Evolutionary conservation across 768 basidiomycete genomes (phyloP).

Genomic region (Neoboletus subvelutipes): DNA sequence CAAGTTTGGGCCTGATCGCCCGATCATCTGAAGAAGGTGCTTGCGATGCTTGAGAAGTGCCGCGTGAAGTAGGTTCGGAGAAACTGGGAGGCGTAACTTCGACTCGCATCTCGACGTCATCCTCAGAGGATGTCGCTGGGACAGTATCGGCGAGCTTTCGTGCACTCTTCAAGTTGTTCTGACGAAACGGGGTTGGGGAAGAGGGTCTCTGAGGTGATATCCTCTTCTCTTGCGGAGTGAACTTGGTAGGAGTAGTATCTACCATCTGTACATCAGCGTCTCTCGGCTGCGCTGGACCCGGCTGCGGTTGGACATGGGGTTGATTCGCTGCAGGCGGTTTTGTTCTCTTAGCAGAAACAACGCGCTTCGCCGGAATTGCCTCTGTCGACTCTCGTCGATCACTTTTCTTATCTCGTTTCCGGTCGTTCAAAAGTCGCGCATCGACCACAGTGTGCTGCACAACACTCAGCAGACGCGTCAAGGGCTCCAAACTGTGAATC

Average conservation of each 20-base stretch:
- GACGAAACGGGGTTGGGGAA: not conserved
- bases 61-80: not conserved
- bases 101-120: constrained; percentile 16
- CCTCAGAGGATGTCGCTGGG: not conserved
- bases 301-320: not conserved
- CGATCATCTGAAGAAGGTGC: not conserved
- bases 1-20: not conserved
- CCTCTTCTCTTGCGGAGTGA: not conserved
- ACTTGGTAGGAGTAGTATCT: not conserved
- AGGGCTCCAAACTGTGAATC: not conserved
- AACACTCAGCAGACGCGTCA: constrained; percentile 4
- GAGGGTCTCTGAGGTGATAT: not conserved
- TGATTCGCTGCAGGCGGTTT: not conserved
- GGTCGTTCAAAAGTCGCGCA: not conserved
- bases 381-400: not conserved
- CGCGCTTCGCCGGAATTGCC: not conserved
- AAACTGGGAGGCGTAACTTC: not conserved
- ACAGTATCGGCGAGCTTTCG: not conserved
- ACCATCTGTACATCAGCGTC: constrained; percentile 9
- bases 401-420: not conserved
- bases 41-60: not conserved
- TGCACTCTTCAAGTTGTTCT: not conserved
- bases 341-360: not conserved
- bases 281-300: not conserved
- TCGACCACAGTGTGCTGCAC: not conserved